A percentile compares a stretch with the other conserved stretches of the same genome.
phyloP scores from a whole-genome alignment of 2,329 filamentous ascomycete species.

The Myotisia sp. region DNA sequence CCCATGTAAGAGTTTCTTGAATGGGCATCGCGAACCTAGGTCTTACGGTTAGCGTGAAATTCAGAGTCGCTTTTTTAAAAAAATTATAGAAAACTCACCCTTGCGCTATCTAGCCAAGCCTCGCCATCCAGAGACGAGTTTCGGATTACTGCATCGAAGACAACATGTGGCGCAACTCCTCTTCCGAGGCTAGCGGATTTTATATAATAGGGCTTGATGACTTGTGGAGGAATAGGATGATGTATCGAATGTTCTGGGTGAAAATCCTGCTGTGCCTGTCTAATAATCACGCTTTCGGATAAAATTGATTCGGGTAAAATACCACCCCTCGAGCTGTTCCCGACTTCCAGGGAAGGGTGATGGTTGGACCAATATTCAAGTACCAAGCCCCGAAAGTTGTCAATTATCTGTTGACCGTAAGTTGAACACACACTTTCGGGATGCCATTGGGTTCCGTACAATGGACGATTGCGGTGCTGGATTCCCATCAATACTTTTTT shows the following conservation, averaged over 20 bases:
- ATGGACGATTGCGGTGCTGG: slow-evolving; percentile 8
- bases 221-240: not conserved
- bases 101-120: slow-evolving; percentile 11
- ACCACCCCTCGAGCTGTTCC: slow-evolving; percentile 1
- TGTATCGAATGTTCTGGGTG: not conserved
- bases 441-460: slow-evolving; percentile 12
- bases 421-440: slow-evolving; percentile 12
- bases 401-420: slow-evolving; percentile 10
- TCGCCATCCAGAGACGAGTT: slow-evolving; percentile 10
- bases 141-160: slow-evolving; percentile 9
- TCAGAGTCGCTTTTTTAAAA: not conserved
- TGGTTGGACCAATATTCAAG: slow-evolving; percentile 7
- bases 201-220: slow-evolving; percentile 6
- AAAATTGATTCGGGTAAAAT: slow-evolving; percentile 8
- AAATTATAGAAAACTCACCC: slow-evolving; percentile 5
- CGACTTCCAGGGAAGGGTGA: slow-evolving; percentile 1
- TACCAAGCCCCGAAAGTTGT: slow-evolving; percentile 9
- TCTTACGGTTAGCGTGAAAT: slow-evolving; percentile 3
- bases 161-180: slow-evolving; percentile 5
- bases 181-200: slow-evolving; percentile 8
- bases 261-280: slow-evolving; percentile 1
- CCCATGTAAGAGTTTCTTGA: slow-evolving; percentile 11
- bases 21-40: slow-evolving; percentile 10
- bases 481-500: slow-evolving; percentile 10
- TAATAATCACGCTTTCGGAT: slow-evolving; percentile 7